phyloP scores from a whole-genome alignment of 2,329 filamentous ascomycete species.

The Phialophora verrucosa region DNA sequence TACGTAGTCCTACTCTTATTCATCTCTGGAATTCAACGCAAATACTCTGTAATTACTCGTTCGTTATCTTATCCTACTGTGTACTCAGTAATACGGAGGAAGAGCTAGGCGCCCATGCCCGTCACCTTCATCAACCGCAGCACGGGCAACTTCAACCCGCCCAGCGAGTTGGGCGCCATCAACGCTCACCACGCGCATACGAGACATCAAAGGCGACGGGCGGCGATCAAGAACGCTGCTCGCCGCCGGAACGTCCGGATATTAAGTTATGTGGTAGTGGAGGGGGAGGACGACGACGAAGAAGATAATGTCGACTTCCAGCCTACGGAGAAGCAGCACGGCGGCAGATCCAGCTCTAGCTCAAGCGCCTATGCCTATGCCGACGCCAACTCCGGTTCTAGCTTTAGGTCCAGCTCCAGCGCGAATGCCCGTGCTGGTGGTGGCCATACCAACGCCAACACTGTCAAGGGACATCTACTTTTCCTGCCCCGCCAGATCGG shows the following conservation, averaged over 20 bases:
- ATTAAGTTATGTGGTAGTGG: conserved; percentile 7
- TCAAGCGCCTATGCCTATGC: too few relatives aligned
- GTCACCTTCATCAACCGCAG: conserved; percentile 21
- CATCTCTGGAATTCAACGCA: too few relatives aligned
- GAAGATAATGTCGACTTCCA: background rate
- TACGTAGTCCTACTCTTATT: too few relatives aligned
- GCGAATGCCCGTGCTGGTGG: too few relatives aligned
- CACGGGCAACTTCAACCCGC: conserved; percentile 1
- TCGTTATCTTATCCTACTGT: too few relatives aligned
- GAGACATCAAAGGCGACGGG: conserved; percentile 5
- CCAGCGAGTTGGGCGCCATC: conserved; percentile 8
- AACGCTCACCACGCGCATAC: conserved; percentile 15
- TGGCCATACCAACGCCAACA: too few relatives aligned
- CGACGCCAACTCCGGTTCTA: too few relatives aligned
- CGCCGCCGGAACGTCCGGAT: background rate
- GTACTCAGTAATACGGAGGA: too few relatives aligned
- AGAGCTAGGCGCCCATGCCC: too few relatives aligned
- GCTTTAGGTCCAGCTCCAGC: too few relatives aligned
- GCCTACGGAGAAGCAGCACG: background rate
- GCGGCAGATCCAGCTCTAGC: background rate
- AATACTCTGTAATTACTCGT: too few relatives aligned
- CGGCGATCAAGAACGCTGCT: conserved; percentile 5
- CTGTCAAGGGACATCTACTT: background rate
- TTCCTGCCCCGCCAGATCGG: conserved; percentile 6
- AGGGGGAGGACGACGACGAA: too few relatives aligned